Evolutionary conservation across 2,329 filamentous ascomycete genomes (phyloP).

Genomic region (Dactylella cylindrospora): DNA sequence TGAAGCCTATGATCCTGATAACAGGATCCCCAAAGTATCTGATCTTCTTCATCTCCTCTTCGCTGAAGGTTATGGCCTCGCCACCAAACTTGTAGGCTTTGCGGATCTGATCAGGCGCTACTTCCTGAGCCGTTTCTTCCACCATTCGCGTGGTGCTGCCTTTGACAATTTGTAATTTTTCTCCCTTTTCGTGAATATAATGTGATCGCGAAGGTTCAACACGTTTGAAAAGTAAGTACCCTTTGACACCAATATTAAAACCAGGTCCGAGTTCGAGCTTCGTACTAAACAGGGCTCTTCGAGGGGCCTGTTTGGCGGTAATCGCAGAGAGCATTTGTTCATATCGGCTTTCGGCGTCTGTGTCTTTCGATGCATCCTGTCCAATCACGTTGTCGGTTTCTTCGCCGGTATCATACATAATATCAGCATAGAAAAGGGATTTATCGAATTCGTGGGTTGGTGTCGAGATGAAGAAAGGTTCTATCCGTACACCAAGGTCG

Average conservation of each 20-base stretch:
- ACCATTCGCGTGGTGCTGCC: conserved; percentile 73
- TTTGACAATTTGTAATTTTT: conserved; percentile 75
- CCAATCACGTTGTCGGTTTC: conserved; percentile 52
- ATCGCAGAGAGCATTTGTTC: conserved; percentile 72
- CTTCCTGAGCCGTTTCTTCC: conserved; percentile 72
- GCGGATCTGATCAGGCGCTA: conserved; percentile 72
- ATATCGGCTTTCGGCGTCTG: conserved; percentile 58
- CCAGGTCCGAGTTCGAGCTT: conserved; percentile 86
- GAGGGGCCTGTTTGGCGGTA: conserved; percentile 83
- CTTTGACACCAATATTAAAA: conserved; percentile 85
- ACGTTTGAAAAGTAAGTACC: conserved; percentile 83
- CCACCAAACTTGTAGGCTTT: conserved; percentile 97
- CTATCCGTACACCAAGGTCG: conserved; percentile 86
- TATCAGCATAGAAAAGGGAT: conserved; percentile 90
- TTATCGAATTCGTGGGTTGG: conserved; percentile 73
- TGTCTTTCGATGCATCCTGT: conserved; percentile 59
- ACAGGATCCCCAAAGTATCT: conserved; percentile 78
- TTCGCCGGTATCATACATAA: conserved; percentile 70
- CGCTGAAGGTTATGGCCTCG: conserved; percentile 80
- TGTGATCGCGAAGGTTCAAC: conserved; percentile 79
- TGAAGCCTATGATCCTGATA: conserved; percentile 92
- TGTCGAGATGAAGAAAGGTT: conserved; percentile 83
- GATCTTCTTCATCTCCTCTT: conserved; percentile 77
- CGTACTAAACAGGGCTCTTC: conserved; percentile 80
- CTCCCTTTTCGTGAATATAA: conserved; percentile 85